Evolutionary conservation across 1,284 basidiomycete species (phyloP).

Genomic region (Veloporphyrellus conicus): DNA sequence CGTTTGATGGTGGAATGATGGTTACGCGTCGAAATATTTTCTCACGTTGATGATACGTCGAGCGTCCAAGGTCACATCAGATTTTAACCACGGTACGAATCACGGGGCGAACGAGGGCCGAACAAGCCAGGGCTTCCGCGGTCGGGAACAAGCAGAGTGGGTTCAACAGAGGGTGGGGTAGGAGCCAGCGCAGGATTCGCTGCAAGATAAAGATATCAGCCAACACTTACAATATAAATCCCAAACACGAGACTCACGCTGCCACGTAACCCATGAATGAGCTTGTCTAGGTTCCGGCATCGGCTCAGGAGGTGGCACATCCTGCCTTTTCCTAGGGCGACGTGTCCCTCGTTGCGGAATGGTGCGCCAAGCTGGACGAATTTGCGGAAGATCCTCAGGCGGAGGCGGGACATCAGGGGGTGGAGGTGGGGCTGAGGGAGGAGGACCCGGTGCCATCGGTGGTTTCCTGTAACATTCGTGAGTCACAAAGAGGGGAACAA

Average conservation of each 20-base stretch:
- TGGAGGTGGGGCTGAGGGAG: conserved; percentile 36
- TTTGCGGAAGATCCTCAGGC: conserved; percentile 38
- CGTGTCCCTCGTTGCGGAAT: conserved; percentile 40
- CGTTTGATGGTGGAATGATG: conserved; percentile 4
- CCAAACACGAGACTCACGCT: conserved; percentile 47
- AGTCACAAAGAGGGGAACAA: neutral
- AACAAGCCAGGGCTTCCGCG: conserved; percentile 57
- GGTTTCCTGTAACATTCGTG: conserved; percentile 42
- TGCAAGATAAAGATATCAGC: conserved; percentile 19
- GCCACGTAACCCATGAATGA: conserved; percentile 63
- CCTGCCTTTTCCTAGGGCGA: conserved; percentile 40
- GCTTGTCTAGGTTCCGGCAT: conserved; percentile 38
- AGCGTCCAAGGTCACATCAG: neutral
- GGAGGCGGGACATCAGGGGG: conserved; percentile 40
- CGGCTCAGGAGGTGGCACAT: conserved; percentile 32
- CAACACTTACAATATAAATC: neutral
- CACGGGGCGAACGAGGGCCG: conserved; percentile 55
- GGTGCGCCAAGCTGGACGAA: conserved; percentile 57
- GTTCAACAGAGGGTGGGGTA: conserved; percentile 48
- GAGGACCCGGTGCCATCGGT: conserved; percentile 35
- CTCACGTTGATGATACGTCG: neutral
- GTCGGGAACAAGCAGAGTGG: conserved; percentile 54
- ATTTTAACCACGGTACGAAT: conserved; percentile 30
- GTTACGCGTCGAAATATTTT: neutral
- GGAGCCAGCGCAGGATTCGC: conserved; percentile 47